A percentile compares a stretch with the other conserved stretches of the same genome.
Conservation (phyloP, 805 yeast species). For the Saccharomycopsis sp. region DNA sequence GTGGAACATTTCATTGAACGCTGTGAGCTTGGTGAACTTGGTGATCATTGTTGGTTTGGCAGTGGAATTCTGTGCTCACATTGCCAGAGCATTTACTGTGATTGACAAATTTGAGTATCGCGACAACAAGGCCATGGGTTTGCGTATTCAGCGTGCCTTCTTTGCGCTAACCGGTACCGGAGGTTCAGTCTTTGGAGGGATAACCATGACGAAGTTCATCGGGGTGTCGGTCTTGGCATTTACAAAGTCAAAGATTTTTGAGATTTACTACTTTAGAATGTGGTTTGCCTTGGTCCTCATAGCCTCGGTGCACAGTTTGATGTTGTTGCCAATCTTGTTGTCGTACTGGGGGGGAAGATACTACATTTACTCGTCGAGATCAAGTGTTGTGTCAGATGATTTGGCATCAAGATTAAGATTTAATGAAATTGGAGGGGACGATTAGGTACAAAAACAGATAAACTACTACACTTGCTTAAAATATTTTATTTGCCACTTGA, state of each 20-base stretch:
- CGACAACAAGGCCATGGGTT: conserved; percentile 23
- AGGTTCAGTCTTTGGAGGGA: conserved; percentile 83
- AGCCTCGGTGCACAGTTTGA: conserved; percentile 71
- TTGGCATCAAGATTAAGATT: conserved; percentile 22
- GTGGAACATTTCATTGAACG: conserved; percentile 73
- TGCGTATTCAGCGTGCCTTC: conserved; percentile 31
- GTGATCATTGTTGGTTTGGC: conserved; percentile 90
- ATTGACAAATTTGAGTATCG: conserved; percentile 29
- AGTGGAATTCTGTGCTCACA: conserved; percentile 87
- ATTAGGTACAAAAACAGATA: not conserved
- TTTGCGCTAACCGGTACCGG: conserved; percentile 74
- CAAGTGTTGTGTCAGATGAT: conserved; percentile 29
- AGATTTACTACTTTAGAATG: conserved; percentile 88
- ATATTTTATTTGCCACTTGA: too few relatives aligned
- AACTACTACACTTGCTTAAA: too few relatives aligned
- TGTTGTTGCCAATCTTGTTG: conserved; percentile 69
- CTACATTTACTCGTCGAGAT: conserved; percentile 33
- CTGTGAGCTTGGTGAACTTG: conserved; percentile 80
- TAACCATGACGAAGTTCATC: conserved; percentile 78
- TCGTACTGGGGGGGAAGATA: conserved; percentile 55
- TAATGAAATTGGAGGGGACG: conserved; percentile 4
- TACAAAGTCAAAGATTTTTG: conserved; percentile 80
- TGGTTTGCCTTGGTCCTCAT: conserved; percentile 74
- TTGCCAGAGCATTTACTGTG: conserved; percentile 66
- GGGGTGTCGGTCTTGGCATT: conserved; percentile 85